A percentile compares a stretch with the other conserved stretches of the same genome.
Evolutionary conservation across 345 rosid genomes (phyloP).

Genomic region (Gossypium turneri): DNA sequence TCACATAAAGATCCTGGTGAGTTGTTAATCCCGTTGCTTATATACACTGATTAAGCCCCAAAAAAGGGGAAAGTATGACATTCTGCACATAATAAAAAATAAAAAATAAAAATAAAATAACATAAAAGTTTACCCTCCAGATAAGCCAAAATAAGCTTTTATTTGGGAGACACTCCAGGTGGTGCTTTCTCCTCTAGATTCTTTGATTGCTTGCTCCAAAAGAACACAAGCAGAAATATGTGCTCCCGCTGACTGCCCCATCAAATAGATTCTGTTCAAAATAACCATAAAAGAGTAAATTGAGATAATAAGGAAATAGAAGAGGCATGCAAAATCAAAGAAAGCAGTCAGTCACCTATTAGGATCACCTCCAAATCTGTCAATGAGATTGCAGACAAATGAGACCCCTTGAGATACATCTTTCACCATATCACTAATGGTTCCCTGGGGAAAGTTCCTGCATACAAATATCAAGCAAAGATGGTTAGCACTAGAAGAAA

Average conservation of each 20-base stretch:
- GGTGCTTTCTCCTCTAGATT: conserved; percentile 52
- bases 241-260: conserved; percentile 99
- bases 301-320: conserved; percentile 15
- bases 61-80: neutral
- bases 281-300: conserved; percentile 20
- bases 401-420: conserved; percentile 86
- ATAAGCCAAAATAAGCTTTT: conserved; percentile 85
- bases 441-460: conserved; percentile 98
- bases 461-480: conserved; percentile 16
- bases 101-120: no score
- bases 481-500: conserved; percentile 4
- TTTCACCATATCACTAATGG: conserved; percentile 80
- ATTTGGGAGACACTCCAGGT: conserved; percentile 81
- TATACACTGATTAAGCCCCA: neutral
- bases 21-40: neutral
- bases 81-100: conserved; percentile 7
- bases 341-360: conserved; percentile 44
- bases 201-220: conserved; percentile 82
- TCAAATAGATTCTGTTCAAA: conserved; percentile 65
- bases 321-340: neutral
- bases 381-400: conserved; percentile 68
- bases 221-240: conserved; percentile 92
- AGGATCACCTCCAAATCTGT: conserved; percentile 90
- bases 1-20: neutral
- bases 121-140: conserved; percentile 66